phyloP scores from a whole-genome alignment of 106 monocot genomes.

The Acanthochlamys bracteata region DNA sequence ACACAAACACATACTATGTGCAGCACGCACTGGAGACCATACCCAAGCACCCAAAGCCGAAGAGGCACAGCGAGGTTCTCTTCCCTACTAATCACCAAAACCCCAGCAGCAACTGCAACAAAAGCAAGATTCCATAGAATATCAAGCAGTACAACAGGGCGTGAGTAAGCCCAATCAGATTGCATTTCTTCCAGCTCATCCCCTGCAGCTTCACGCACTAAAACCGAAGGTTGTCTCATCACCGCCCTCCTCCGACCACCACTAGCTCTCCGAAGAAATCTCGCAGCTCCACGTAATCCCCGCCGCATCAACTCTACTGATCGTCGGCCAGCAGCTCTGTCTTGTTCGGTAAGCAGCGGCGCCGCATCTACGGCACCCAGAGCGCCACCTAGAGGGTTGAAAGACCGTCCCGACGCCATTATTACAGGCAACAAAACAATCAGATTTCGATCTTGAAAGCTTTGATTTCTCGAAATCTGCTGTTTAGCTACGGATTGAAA shows the following conservation, averaged over 20 bases:
- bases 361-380: too few relatives aligned
- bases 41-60: slow-evolving; percentile 8
- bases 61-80: slow-evolving; percentile 12
- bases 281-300: slow-evolving; percentile 8
- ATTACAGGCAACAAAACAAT: too few relatives aligned
- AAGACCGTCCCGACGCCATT: too few relatives aligned
- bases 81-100: background rate
- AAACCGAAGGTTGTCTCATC: slow-evolving; percentile 18
- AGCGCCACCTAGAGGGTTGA: too few relatives aligned
- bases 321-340: too few relatives aligned
- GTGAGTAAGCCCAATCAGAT: slow-evolving; percentile 17
- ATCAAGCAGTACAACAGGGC: slow-evolving; percentile 13
- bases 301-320: background rate
- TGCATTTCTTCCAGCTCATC: slow-evolving; percentile 20
- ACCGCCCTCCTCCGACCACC: slow-evolving; percentile 4
- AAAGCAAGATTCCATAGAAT: slow-evolving; percentile 14
- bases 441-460: too few relatives aligned
- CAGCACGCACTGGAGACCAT: slow-evolving; percentile 16
- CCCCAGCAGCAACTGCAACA: slow-evolving; percentile 10
- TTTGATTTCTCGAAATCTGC: too few relatives aligned
- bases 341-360: too few relatives aligned
- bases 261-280: slow-evolving; percentile 15
- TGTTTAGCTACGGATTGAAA: too few relatives aligned
- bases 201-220: slow-evolving; percentile 15
- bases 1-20: slow-evolving; percentile 10